Evolutionary conservation across 2,329 filamentous ascomycete species (phyloP), one percentile per base, ranked within the genome.

Genomic region (Apiospora aurea): DNA sequence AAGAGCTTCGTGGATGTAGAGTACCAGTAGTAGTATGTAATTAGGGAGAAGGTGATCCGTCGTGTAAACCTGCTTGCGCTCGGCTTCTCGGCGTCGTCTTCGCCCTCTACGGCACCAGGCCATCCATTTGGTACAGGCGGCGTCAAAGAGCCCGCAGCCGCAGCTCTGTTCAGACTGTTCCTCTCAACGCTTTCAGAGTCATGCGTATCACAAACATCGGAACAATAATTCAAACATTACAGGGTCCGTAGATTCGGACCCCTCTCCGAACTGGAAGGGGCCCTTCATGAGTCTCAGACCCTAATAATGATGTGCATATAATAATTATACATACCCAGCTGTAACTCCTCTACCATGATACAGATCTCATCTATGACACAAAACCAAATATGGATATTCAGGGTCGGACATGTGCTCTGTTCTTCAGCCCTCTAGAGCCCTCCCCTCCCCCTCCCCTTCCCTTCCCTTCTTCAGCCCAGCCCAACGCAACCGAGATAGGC

Each of bases 361-460:
- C 34, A 41, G 29, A 64, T 64, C 57, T 64, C 34, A 64, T 64
- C 57, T 24, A 64, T 64, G 57, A 41, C 34, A 64, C 57, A 64
- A 41, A 64, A 64, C n/a, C 57, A 64, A 41, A 64, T 64, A 13
- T 64, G 57, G 57, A 64, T 16, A n/a, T 64, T 41, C 57, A 64
- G 57, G 57, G 57, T 64, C 11, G 57, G 18, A 41, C 57, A 64
- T 64, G 34, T 64, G 57, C 57, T 64, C 18, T 64, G 16, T 64
- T 64, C 57, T 64, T 41, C 57, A 64, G 57, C 57, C 57, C 34
- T n/a, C n/a, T n/a, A n/a, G n/a, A n/a, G n/a, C n/a, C n/a, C n/a
- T n/a, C n/a, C n/a, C n/a, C n/a, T n/a, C n/a, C n/a, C n/a, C n/a
- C n/a, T n/a, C n/a, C n/a, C n/a, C n/a, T n/a, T 64, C 41, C 57